A percentile compares a stretch with the other conserved stretches of the same genome.
Conservation (phyloP, 306 rosid genomes). For the Malus domestica region DNA sequence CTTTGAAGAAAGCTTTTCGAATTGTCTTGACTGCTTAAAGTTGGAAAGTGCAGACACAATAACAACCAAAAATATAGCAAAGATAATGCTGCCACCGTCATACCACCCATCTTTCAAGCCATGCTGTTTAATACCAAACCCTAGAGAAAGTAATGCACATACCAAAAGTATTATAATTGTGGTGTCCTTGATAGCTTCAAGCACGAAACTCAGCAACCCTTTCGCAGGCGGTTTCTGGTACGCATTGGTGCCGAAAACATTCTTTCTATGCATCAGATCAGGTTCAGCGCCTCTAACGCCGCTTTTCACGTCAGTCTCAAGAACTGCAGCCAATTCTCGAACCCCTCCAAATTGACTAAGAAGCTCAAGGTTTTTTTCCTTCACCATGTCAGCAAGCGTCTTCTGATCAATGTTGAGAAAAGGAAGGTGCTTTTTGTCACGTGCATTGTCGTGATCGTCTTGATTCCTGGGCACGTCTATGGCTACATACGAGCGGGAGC, state of each 20-base stretch:
- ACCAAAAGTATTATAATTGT: constrained; percentile 31
- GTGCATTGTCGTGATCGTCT: background rate
- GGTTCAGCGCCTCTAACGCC: constrained; percentile 16
- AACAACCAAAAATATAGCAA: constrained; percentile 28
- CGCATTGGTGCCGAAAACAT: constrained; percentile 4
- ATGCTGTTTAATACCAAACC: constrained; percentile 23
- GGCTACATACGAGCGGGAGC: background rate
- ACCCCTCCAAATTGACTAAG: constrained; percentile 31
- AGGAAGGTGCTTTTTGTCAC: background rate
- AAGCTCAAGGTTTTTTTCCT: constrained; percentile 17
- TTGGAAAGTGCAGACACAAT: constrained; percentile 27
- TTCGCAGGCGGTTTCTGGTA: constrained; percentile 20
- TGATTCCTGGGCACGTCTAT: background rate
- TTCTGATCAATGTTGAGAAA: background rate
- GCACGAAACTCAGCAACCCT: constrained; percentile 19
- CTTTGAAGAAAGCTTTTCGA: constrained; percentile 28
- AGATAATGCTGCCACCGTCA: constrained; percentile 29
- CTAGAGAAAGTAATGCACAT: constrained; percentile 37
- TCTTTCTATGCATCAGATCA: background rate
- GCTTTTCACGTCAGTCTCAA: constrained; percentile 7
- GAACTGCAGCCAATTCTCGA: constrained; percentile 22
- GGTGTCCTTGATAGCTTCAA: constrained; percentile 33
- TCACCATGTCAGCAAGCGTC: constrained; percentile 13
- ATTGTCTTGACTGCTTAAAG: constrained; percentile 30
- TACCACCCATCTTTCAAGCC: constrained; percentile 39